A percentile compares a stretch with the other conserved stretches of the same genome.
Evolutionary conservation across 139 green algal species (phyloP).

Genomic region (Auxenochlorella protothecoides): DNA sequence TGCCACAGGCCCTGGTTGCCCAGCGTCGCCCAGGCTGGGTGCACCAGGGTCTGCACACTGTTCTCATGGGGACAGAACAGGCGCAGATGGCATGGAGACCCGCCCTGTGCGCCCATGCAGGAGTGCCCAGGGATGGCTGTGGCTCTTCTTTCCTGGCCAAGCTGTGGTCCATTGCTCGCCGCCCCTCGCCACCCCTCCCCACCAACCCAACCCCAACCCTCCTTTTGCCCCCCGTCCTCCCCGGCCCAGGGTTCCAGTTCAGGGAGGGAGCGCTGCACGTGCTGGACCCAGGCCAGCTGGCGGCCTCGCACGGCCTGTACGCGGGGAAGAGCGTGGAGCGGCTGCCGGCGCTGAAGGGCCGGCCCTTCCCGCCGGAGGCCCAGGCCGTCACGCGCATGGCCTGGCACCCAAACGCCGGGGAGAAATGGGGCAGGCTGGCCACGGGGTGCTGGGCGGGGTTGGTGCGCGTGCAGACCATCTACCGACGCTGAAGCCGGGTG

Average conservation of each 20-base stretch:
- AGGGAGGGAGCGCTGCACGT: conserved; percentile 1
- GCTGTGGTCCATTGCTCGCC: no score
- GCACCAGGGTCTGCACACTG: background rate
- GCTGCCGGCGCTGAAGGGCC: background rate
- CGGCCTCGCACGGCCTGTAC: conserved; percentile 7
- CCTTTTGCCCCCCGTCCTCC: no score
- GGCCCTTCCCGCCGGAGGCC: conserved; percentile 4
- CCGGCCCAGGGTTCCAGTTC: no score
- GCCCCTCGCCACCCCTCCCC: no score
- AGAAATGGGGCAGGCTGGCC: background rate
- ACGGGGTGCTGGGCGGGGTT: background rate
- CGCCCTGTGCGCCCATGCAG: conserved; percentile 1
- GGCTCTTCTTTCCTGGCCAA: background rate
- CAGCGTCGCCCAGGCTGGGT: background rate
- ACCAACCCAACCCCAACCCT: no score
- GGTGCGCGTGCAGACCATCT: background rate
- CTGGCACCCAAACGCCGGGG: background rate
- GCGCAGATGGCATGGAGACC: background rate
- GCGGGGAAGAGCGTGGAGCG: conserved; percentile 5
- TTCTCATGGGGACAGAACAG: background rate
- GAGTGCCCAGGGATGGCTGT: conserved; percentile 2
- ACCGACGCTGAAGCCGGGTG: no score
- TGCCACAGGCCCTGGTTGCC: no score
- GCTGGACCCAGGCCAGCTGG: background rate
- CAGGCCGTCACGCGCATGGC: background rate